Evolutionary conservation across 2,329 filamentous ascomycete genomes (phyloP).

Genomic region (Cylindrodendrum hubeiense): DNA sequence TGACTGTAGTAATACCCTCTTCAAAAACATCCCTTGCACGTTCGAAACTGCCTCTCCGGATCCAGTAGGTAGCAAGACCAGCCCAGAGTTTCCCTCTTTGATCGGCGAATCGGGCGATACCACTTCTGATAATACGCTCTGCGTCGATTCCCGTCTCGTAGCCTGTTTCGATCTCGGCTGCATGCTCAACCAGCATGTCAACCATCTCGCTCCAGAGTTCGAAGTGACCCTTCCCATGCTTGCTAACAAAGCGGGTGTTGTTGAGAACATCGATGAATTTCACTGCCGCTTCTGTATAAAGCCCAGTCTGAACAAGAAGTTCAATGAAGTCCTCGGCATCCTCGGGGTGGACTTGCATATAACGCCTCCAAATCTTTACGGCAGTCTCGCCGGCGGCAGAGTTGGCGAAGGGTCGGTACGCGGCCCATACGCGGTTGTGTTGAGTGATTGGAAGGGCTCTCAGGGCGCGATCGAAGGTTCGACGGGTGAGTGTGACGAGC

Average conservation of each 20-base stretch:
- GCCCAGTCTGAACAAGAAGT: constrained; percentile 81
- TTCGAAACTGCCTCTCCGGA: constrained; percentile 92
- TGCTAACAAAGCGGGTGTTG: constrained; percentile 90
- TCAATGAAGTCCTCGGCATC: constrained; percentile 96
- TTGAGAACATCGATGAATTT: constrained; percentile 94
- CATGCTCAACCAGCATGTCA: constrained; percentile 91
- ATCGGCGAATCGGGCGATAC: constrained; percentile 90
- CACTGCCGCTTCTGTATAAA: constrained; percentile 92
- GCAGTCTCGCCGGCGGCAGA: constrained; percentile 92
- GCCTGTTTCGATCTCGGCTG: constrained; percentile 84
- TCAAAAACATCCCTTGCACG: constrained; percentile 93
- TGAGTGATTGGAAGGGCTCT: constrained; percentile 93
- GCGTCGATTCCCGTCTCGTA: constrained; percentile 89
- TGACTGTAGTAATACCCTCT: constrained; percentile 96
- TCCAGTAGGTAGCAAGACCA: constrained; percentile 96
- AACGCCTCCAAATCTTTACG: constrained; percentile 92
- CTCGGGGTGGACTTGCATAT: constrained; percentile 97
- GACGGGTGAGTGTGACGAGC: constrained; percentile 86
- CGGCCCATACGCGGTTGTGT: constrained; percentile 93
- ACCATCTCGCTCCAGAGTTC: constrained; percentile 99
- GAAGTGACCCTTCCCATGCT: constrained; percentile 93
- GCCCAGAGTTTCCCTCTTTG: constrained; percentile 96
- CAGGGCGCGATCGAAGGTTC: constrained; percentile 91
- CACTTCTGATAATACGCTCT: constrained; percentile 91
- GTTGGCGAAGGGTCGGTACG: constrained; percentile 92